Conservation (phyloP, 1,284 basidiomycete species). For the Leccinum huronense region DNA sequence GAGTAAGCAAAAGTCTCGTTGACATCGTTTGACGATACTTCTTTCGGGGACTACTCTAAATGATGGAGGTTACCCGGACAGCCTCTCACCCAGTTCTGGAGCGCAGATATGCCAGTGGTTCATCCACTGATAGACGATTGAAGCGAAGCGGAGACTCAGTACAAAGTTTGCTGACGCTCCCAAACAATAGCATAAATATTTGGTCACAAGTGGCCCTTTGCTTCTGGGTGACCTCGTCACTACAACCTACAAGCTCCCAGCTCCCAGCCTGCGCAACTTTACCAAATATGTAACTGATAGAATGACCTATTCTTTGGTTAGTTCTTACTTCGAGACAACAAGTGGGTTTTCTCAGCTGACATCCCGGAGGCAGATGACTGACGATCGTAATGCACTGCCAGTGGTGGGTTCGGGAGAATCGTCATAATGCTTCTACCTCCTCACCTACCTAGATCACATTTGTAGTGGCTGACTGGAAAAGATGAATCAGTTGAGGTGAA, state of each 20-base stretch:
- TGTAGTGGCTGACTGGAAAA: slow-evolving; percentile 66
- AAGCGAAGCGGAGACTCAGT: too few species aligned
- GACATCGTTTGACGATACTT: too few species aligned
- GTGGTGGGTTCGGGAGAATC: slow-evolving; percentile 9
- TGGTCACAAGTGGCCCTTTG: neutral
- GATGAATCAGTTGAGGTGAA: slow-evolving; percentile 93
- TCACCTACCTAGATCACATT: neutral
- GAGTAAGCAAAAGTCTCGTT: too few species aligned
- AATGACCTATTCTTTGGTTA: neutral
- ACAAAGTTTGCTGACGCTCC: too few species aligned
- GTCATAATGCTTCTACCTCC: neutral
- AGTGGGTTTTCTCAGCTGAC: neutral
- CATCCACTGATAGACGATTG: too few species aligned
- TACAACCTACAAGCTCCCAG: neutral
- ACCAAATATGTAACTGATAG: neutral
- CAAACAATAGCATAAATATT: neutral
- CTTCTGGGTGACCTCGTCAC: neutral
- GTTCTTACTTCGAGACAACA: neutral
- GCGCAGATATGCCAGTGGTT: too few species aligned
- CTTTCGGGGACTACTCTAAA: too few species aligned
- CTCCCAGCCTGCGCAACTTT: neutral
- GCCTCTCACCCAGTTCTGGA: too few species aligned
- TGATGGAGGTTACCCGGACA: too few species aligned
- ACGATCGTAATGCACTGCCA: slow-evolving; percentile 12
- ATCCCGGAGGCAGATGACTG: slow-evolving; percentile 8